phyloP scores from a whole-genome alignment of 2,329 filamentous ascomycete genomes.

The Alternaria metachromatica region DNA sequence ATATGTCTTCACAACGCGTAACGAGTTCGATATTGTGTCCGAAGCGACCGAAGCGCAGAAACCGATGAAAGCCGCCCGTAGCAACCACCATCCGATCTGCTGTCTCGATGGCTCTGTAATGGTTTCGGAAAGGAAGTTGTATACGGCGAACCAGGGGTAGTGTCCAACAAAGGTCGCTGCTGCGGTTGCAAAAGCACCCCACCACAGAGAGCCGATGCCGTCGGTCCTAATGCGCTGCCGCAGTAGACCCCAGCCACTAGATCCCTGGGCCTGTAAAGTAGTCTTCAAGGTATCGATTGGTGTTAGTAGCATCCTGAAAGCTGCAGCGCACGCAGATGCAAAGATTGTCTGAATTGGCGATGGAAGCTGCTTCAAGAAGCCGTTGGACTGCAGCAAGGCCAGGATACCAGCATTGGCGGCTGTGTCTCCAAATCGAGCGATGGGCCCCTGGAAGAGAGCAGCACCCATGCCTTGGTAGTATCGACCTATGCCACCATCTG shows the following conservation, averaged over 20 bases:
- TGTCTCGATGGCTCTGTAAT: conserved; percentile 30
- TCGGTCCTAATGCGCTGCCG: conserved; percentile 33
- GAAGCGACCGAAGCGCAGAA: conserved; percentile 40
- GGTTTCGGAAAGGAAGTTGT: conserved; percentile 34
- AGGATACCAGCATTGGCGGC: conserved; percentile 40
- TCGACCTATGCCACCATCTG: conserved; percentile 32
- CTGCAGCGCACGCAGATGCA: conserved; percentile 34
- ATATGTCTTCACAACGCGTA: conserved; percentile 40
- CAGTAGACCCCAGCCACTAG: conserved; percentile 28
- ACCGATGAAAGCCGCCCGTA: conserved; percentile 37
- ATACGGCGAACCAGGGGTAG: conserved; percentile 40
- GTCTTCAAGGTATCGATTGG: conserved; percentile 41
- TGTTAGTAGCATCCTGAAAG: conserved; percentile 36
- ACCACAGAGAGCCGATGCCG: conserved; percentile 38
- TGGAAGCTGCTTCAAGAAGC: conserved; percentile 29
- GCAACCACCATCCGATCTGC: conserved; percentile 31
- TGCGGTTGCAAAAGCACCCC: conserved; percentile 40
- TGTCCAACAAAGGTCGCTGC: conserved; percentile 40
- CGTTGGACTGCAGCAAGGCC: conserved; percentile 35
- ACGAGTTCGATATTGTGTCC: conserved; percentile 37
- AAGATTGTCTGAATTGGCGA: conserved; percentile 38
- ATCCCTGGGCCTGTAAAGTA: conserved; percentile 35
- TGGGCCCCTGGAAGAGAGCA: conserved; percentile 35
- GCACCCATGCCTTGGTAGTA: conserved; percentile 37
- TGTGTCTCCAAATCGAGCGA: conserved; percentile 39